Evolutionary conservation across 352 stramenopile genomes (phyloP).

Genomic region (Globisporangium apiculatum): DNA sequence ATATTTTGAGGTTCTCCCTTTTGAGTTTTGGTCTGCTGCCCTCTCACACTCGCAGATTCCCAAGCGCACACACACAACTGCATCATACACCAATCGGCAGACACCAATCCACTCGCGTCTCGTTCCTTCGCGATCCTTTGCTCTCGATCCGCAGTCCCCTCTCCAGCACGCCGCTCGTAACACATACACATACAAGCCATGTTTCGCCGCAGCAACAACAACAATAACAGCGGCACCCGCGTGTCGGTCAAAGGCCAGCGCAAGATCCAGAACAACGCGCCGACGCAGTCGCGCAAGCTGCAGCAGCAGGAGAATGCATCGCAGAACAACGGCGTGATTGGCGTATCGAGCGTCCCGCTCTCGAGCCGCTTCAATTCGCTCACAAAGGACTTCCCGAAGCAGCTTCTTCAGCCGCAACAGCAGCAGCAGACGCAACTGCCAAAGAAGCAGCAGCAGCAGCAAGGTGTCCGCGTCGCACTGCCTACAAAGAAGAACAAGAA

Average conservation of each 20-base stretch:
- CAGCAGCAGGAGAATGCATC: conserved; percentile 11
- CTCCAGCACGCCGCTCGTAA: neutral
- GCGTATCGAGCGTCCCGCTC: conserved; percentile 57
- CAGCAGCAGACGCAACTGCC: conserved; percentile 10
- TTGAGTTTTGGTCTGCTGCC: too few species aligned
- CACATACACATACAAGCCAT: neutral
- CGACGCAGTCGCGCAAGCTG: conserved; percentile 6
- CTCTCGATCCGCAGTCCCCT: too few species aligned
- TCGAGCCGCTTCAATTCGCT: conserved; percentile 72
- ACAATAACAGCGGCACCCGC: conserved; percentile 14
- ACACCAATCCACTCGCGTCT: too few species aligned
- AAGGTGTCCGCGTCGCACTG: conserved; percentile 15
- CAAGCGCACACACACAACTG: too few species aligned
- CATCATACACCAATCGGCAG: too few species aligned
- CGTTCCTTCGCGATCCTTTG: too few species aligned
- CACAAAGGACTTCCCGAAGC: conserved; percentile 27
- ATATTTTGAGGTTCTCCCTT: too few species aligned
- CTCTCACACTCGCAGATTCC: too few species aligned
- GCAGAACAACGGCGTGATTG: conserved; percentile 31
- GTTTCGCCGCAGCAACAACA: conserved; percentile 19
- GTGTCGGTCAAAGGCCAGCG: conserved; percentile 50
- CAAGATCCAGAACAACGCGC: conserved; percentile 45
- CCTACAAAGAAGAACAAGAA: conserved; percentile 14
- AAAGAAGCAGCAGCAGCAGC: conserved; percentile 8
- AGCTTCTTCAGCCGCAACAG: neutral